Evolutionary conservation across 345 rosid genomes (phyloP).

Genomic region (Jatropha curcas): DNA sequence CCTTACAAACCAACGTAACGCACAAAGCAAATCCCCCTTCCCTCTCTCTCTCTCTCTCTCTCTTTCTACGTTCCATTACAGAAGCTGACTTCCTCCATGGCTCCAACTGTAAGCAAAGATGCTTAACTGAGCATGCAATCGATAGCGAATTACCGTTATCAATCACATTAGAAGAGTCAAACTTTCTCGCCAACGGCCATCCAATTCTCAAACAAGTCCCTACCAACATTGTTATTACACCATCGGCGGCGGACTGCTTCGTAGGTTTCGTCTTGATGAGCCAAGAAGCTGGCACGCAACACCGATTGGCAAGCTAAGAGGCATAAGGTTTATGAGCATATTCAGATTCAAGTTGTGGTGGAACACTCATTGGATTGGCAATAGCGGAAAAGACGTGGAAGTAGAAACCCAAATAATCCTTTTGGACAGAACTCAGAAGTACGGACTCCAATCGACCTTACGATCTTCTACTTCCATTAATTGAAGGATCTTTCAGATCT

Average conservation of each 20-base stretch:
- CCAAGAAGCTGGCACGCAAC: constrained; percentile 20
- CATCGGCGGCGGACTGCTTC: constrained; percentile 21
- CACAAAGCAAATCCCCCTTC: too few relatives aligned
- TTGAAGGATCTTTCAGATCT: constrained; percentile 70
- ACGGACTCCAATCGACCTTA: constrained; percentile 65
- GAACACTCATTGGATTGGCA: constrained; percentile 89
- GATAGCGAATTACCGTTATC: too few relatives aligned
- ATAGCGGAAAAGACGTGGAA: constrained; percentile 67
- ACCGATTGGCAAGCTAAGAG: constrained; percentile 29
- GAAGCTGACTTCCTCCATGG: too few relatives aligned
- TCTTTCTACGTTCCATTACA: too few relatives aligned
- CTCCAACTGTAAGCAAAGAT: too few relatives aligned
- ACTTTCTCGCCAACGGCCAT: constrained; percentile 2
- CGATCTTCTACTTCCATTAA: constrained; percentile 60
- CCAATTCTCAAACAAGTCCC: constrained; percentile 13
- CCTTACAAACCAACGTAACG: too few relatives aligned
- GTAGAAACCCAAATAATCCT: constrained; percentile 72
- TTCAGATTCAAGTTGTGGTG: constrained; percentile 98
- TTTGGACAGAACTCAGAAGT: constrained; percentile 52
- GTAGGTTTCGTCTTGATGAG: constrained; percentile 31
- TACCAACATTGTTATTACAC: not conserved
- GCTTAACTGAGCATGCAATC: too few relatives aligned
- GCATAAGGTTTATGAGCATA: constrained; percentile 62
- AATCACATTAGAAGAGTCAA: not conserved
- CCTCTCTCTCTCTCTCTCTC: too few relatives aligned